These are phyloP conservation scores for Phytophthora palmivora DNA, from an alignment of 352 stramenopile species.

Conservation along the genomic window DNA sequence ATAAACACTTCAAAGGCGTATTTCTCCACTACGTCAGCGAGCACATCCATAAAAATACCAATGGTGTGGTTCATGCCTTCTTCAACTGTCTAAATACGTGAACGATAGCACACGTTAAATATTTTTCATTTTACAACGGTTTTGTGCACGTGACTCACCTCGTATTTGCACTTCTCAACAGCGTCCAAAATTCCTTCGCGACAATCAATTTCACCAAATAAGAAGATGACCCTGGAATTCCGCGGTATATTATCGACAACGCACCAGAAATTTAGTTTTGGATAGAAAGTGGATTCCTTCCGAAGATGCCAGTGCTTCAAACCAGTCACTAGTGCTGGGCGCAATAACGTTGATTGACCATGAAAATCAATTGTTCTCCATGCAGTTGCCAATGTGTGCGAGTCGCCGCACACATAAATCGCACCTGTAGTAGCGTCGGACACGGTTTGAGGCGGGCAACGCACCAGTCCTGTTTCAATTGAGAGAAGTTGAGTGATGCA, in stretches of 20 bases:
- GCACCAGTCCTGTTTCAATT: slow-evolving; percentile 33
- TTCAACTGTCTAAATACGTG: slow-evolving; percentile 57
- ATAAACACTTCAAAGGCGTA: slow-evolving; percentile 80
- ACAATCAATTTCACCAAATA: slow-evolving; percentile 97
- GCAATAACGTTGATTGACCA: slow-evolving; percentile 27
- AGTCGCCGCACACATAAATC: slow-evolving; percentile 93
- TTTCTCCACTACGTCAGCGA: slow-evolving; percentile 56
- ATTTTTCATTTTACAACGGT: neutral
- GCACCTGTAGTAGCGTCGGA: slow-evolving; percentile 2
- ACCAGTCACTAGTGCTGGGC: slow-evolving; percentile 89
- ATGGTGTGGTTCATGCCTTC: slow-evolving; percentile 85
- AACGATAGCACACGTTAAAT: slow-evolving; percentile 1
- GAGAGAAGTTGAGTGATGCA: slow-evolving; percentile 88
- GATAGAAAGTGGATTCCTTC: slow-evolving; percentile 90
- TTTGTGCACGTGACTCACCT: slow-evolving; percentile 42
- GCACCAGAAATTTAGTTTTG: slow-evolving; percentile 91
- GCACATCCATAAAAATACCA: slow-evolving; percentile 78
- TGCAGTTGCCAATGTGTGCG: slow-evolving; percentile 89
- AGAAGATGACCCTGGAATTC: slow-evolving; percentile 84
- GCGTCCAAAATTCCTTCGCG: slow-evolving; percentile 92
- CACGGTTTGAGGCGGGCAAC: neutral
- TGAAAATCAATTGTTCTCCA: slow-evolving; percentile 74
- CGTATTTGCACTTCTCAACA: slow-evolving; percentile 89
- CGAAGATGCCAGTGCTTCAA: slow-evolving; percentile 95
- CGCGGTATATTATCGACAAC: slow-evolving; percentile 62